These are phyloP conservation scores for Dendrobium catenatum DNA, from an alignment of 106 monocot genomes.

Conservation along the genomic window DNA sequence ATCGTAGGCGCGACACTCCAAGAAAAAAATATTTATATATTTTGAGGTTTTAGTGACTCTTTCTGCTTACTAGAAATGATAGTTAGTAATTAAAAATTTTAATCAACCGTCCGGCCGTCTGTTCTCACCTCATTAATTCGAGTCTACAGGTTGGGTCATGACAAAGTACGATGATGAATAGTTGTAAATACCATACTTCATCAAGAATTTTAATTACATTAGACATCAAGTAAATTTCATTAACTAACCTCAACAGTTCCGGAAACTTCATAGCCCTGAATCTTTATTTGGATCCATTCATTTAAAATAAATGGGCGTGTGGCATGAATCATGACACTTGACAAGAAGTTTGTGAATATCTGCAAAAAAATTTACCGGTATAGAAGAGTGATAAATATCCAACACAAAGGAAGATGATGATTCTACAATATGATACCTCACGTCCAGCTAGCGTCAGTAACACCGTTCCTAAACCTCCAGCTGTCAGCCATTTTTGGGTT, in stretches of 20 bases:
- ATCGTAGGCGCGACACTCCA: no score
- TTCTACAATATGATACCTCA: constrained; percentile 47
- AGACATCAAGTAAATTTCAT: no score
- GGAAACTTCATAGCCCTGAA: constrained; percentile 93
- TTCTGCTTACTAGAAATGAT: no score
- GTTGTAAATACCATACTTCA: neutral
- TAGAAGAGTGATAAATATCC: neutral
- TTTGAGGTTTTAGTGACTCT: no score
- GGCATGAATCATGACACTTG: constrained; percentile 98
- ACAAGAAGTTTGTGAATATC: constrained; percentile 98
- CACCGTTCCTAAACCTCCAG: constrained; percentile 98
- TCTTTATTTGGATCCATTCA: constrained; percentile 96
- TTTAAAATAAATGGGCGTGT: constrained; percentile 88
- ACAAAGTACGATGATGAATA: neutral
- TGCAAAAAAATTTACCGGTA: constrained; percentile 16
- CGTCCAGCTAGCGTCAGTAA: constrained; percentile 95
- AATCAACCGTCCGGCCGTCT: no score
- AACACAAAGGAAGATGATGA: neutral
- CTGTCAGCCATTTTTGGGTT: constrained; percentile 95
- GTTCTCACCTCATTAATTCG: no score
- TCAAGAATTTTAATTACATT: constrained; percentile 1
- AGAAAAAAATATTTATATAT: no score
- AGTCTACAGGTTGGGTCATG: no score
- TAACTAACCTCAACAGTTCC: constrained; percentile 87
- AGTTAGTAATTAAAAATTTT: no score